Evolutionary conservation across 176 grass and related monocot genomes (phyloP).

Genomic region (Hordeum vulgare): MorexV3_pseudomolecules_assembly NC_058519.1:8888829-8889328

Average conservation of each 20-base stretch:
- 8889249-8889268: too few relatives aligned
- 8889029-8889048: too few relatives aligned
- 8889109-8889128: conserved; percentile 41
- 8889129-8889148: conserved; percentile 37
- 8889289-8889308: too few relatives aligned
- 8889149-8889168: conserved; percentile 60
- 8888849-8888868: conserved; percentile 48
- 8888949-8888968: conserved; percentile 35
- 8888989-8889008: background rate
- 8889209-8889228: conserved; percentile 52
- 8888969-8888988: conserved; percentile 23
- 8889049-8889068: too few relatives aligned
- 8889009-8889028: too few relatives aligned
- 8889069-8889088: too few relatives aligned
- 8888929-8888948: background rate
- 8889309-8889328: too few relatives aligned
- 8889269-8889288: too few relatives aligned
- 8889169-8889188: conserved; percentile 40
- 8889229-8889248: too few relatives aligned
- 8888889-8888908: conserved; percentile 35
- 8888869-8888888: conserved; percentile 33
- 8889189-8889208: conserved; percentile 43
- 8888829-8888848: conserved; percentile 51
- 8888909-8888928: background rate
- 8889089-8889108: background rate